Evolutionary conservation across 768 basidiomycete genomes (phyloP).

Genomic region (Atractiella rhizophila): DNA sequence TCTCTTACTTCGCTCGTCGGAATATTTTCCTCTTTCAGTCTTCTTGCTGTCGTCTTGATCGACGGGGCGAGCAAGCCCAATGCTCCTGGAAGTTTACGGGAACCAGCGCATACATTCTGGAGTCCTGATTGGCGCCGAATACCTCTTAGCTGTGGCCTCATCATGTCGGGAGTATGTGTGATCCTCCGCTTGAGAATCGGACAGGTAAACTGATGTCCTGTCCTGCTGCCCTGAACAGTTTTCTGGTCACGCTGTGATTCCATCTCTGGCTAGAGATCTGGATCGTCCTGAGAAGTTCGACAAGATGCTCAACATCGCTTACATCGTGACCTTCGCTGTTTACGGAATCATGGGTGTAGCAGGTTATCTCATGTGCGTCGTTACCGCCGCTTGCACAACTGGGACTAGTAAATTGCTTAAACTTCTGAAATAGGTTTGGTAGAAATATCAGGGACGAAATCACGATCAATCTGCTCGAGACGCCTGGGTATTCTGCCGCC

Average conservation of each 20-base stretch:
- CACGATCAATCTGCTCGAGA: constrained; percentile 51
- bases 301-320: constrained; percentile 60
- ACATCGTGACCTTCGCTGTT: constrained; percentile 28
- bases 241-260: constrained; percentile 75
- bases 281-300: constrained; percentile 48
- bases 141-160: constrained; percentile 59
- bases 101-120: constrained; percentile 42
- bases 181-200: neutral
- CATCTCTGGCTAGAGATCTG: constrained; percentile 77
- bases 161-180: constrained; percentile 59
- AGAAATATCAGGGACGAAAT: constrained; percentile 26
- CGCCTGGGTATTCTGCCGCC: constrained; percentile 40
- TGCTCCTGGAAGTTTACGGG: constrained; percentile 56
- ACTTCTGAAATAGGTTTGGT: constrained; percentile 11
- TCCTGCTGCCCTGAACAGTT: constrained; percentile 28
- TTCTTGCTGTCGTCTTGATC: constrained; percentile 50
- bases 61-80: constrained; percentile 53
- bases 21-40: constrained; percentile 46
- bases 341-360: constrained; percentile 40
- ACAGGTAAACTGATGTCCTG: neutral
- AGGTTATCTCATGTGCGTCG: constrained; percentile 77
- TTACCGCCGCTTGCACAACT: constrained; percentile 2
- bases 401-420: neutral
- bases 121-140: constrained; percentile 34
- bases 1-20: constrained; percentile 73